These are phyloP conservation scores for Pseudovirgaria hyperparasitica DNA, from an alignment of 2,329 filamentous ascomycete genomes.

Conservation along the genomic window DNA sequence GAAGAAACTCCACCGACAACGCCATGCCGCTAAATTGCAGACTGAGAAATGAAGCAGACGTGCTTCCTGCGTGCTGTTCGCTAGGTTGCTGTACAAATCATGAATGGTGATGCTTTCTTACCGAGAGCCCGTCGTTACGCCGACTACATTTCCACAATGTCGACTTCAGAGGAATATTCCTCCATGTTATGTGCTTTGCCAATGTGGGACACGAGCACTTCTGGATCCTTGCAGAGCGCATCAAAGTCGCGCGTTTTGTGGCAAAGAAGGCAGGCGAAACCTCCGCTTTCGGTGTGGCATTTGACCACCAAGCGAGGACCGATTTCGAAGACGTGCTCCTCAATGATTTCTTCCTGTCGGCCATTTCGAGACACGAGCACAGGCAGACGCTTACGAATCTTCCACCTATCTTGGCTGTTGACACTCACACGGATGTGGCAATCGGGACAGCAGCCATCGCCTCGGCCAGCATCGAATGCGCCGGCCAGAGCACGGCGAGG, in stretches of 20 bases:
- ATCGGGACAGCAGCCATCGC: constrained; percentile 16
- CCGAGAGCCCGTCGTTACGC: too few relatives aligned
- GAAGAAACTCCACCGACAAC: too few relatives aligned
- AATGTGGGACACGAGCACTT: constrained; percentile 23
- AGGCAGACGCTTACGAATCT: constrained; percentile 22
- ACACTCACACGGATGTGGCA: constrained; percentile 17
- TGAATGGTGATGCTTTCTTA: too few relatives aligned
- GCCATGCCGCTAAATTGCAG: too few relatives aligned
- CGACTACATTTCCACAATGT: constrained; percentile 17
- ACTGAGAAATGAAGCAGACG: too few relatives aligned
- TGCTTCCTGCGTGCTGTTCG: too few relatives aligned
- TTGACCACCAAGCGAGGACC: constrained; percentile 25
- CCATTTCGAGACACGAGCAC: constrained; percentile 11
- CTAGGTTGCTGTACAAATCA: too few relatives aligned
- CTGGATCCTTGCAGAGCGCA: constrained; percentile 21
- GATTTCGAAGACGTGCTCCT: constrained; percentile 22
- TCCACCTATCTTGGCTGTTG: constrained; percentile 23
- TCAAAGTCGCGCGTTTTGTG: constrained; percentile 19
- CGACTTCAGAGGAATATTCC: constrained; percentile 19
- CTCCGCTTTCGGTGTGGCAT: constrained; percentile 22
- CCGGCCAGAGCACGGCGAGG: constrained; percentile 17
- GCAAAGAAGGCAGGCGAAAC: constrained; percentile 25
- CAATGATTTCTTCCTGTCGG: constrained; percentile 19
- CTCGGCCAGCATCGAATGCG: constrained; percentile 19
- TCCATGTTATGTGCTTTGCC: constrained; percentile 18